Evolutionary conservation across 78 protist genomes (phyloP).

Genomic region (Emiliania huxleyi): DNA sequence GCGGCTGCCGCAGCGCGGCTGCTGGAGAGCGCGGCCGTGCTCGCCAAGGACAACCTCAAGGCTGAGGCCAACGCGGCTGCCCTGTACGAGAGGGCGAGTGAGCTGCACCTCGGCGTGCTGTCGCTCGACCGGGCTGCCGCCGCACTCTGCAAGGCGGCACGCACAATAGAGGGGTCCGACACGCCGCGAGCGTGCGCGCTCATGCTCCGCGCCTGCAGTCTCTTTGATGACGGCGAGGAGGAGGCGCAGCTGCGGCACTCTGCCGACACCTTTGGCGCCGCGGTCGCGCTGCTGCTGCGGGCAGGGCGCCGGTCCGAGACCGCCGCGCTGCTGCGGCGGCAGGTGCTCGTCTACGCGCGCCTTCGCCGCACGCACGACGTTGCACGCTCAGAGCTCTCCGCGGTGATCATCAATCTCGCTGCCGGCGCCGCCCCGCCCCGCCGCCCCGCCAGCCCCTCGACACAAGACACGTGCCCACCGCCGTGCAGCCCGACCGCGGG

Average conservation of each 20-base stretch:
- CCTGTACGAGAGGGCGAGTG: background rate
- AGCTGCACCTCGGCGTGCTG: background rate
- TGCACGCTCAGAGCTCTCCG: background rate
- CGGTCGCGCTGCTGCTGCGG: background rate
- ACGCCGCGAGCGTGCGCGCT: background rate
- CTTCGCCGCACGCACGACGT: background rate
- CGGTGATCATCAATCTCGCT: background rate
- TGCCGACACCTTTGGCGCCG: background rate
- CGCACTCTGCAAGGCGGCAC: background rate
- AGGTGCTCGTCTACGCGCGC: background rate
- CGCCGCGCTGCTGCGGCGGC: background rate
- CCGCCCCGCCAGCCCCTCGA: too few relatives aligned
- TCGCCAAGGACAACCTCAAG: background rate
- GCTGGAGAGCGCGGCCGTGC: background rate
- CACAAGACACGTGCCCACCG: too few relatives aligned
- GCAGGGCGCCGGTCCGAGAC: background rate
- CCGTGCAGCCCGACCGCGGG: too few relatives aligned
- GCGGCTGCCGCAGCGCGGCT: background rate
- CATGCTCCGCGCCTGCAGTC: background rate
- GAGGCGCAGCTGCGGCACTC: background rate
- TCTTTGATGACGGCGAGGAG: background rate
- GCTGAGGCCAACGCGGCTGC: background rate
- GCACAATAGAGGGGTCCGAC: background rate
- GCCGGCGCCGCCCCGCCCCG: too few relatives aligned
- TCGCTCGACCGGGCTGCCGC: background rate